Percentiles rank a stretch among this genome's conserved stretches.
These are phyloP conservation scores for Daedaleopsis sinensis DNA, from an alignment of 768 basidiomycete species.

Conservation along the genomic window DNA sequence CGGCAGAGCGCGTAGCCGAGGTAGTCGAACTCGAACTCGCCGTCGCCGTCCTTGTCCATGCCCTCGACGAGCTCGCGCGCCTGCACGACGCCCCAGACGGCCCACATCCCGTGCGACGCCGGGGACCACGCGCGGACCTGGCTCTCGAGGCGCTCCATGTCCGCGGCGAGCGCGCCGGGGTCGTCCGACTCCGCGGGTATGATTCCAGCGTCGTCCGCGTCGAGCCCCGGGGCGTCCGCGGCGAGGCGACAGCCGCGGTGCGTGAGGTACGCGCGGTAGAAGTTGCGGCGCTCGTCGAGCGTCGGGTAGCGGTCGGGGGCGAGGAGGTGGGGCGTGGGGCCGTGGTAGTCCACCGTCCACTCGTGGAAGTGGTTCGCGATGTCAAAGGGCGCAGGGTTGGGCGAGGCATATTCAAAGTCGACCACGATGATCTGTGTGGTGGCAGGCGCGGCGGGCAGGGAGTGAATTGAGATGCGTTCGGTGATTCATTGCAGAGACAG, in stretches of 20 bases:
- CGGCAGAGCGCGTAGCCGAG: slow-evolving; percentile 76
- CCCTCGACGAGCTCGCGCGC: slow-evolving; percentile 74
- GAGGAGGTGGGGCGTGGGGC: slow-evolving; percentile 66
- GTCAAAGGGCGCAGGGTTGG: slow-evolving; percentile 92
- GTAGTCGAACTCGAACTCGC: slow-evolving; percentile 87
- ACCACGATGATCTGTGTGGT: slow-evolving; percentile 81
- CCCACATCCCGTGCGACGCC: slow-evolving; percentile 90
- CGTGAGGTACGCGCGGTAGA: slow-evolving; percentile 82
- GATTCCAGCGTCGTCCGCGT: no score
- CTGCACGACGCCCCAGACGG: slow-evolving; percentile 93
- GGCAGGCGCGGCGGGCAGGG: neutral
- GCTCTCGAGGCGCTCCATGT: slow-evolving; percentile 64
- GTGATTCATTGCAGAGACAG: neutral
- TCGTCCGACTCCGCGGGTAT: no score
- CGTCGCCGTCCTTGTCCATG: slow-evolving; percentile 50
- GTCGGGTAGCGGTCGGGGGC: slow-evolving; percentile 72
- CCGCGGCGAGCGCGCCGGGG: slow-evolving; percentile 39
- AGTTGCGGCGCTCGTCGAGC: slow-evolving; percentile 70
- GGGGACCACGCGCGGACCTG: slow-evolving; percentile 91
- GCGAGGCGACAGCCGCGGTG: slow-evolving; percentile 44
- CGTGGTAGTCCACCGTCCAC: slow-evolving; percentile 93
- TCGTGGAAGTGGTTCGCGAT: slow-evolving; percentile 98
- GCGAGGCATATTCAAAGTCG: slow-evolving; percentile 96
- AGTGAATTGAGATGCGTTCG: slow-evolving; percentile 2
- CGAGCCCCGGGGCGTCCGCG: slow-evolving; percentile 30